Percentiles rank a stretch among this genome's conserved stretches.
These are phyloP conservation scores for Chimonanthus salicifolius DNA, from an alignment of 164 flowering plant genomes.

Conservation along the genomic window DNA sequence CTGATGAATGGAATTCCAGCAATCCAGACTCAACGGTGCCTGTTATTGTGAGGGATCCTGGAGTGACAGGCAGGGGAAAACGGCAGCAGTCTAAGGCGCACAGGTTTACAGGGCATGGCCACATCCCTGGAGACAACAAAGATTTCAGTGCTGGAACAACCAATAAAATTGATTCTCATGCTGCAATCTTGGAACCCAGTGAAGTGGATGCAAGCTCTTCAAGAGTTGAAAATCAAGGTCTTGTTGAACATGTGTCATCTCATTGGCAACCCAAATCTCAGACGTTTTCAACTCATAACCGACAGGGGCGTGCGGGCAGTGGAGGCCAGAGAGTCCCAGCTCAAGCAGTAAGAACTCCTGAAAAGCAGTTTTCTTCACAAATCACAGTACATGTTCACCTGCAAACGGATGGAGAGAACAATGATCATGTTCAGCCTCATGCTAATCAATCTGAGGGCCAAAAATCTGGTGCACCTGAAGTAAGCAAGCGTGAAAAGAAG, in stretches of 20 bases:
- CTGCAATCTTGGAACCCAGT: conserved; percentile 22
- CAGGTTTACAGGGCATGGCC: conserved; percentile 23
- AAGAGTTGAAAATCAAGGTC: conserved; percentile 33
- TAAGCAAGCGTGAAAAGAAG: conserved; percentile 36
- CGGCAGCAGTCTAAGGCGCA: conserved; percentile 36
- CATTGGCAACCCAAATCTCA: conserved; percentile 89
- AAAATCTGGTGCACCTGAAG: conserved; percentile 22
- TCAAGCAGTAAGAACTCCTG: conserved; percentile 26
- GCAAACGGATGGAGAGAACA: conserved; percentile 12
- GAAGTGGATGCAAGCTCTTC: conserved; percentile 34
- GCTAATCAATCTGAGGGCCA: conserved; percentile 19
- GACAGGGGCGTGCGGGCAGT: conserved; percentile 29
- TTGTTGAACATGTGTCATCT: conserved; percentile 40
- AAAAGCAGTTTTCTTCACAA: conserved; percentile 28
- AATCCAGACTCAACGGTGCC: conserved; percentile 15
- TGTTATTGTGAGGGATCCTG: conserved; percentile 43
- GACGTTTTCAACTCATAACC: conserved; percentile 21
- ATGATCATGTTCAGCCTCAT: conserved; percentile 17
- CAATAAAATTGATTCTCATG: conserved; percentile 18
- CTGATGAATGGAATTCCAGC: conserved; percentile 18
- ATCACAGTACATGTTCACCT: conserved; percentile 12
- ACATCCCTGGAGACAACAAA: conserved; percentile 26
- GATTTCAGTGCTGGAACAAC: conserved; percentile 22
- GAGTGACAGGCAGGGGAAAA: conserved; percentile 43
- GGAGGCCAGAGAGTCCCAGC: conserved; percentile 25